Percentiles rank a stretch among this genome's conserved stretches.
Conservation (phyloP, 352 stramenopile species). For the Bremia lactucae region DNA sequence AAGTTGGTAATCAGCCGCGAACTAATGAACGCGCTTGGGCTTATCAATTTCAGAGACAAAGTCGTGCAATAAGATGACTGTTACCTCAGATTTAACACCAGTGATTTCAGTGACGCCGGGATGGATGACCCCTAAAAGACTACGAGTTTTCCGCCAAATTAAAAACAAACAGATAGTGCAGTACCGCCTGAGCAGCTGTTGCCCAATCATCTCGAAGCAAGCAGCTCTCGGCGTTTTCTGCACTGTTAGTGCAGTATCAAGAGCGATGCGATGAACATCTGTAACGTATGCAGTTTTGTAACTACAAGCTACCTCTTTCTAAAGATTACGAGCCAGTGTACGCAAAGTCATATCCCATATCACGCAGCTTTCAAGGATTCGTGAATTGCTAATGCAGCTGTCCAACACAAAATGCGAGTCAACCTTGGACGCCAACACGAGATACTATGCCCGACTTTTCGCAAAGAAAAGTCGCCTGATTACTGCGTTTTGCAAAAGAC, state of each 20-base stretch:
- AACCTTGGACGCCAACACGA: no score
- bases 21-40: slow-evolving; percentile 1
- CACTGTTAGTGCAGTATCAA: not conserved
- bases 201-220: not conserved
- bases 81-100: not conserved
- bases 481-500: no score
- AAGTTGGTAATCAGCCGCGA: slow-evolving; percentile 4
- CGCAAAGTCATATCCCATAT: no score
- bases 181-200: not conserved
- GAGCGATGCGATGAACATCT: not conserved
- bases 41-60: no score
- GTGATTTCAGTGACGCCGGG: not conserved
- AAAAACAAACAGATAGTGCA: not conserved
- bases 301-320: slow-evolving; percentile 3
- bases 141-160: not conserved
- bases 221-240: not conserved
- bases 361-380: no score
- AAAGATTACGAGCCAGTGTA: slow-evolving; percentile 2
- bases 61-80: slow-evolving; percentile 6
- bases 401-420: no score
- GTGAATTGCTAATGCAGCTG: no score
- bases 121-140: not conserved
- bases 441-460: no score
- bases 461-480: no score
- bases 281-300: not conserved